Evolutionary conservation across 495 filamentous ascomycete species (phyloP).

Genomic region (Tuber umbilicatum): DNA sequence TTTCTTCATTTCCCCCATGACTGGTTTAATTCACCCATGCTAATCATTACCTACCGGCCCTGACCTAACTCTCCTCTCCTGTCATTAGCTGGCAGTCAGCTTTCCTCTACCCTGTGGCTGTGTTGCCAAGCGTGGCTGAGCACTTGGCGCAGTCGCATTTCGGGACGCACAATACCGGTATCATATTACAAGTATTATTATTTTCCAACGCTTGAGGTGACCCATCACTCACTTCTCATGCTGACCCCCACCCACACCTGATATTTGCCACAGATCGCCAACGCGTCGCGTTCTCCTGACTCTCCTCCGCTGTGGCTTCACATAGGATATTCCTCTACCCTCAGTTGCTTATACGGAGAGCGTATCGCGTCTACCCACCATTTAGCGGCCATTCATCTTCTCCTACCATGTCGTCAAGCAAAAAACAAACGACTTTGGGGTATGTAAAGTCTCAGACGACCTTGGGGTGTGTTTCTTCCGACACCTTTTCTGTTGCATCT

Average conservation of each 20-base stretch:
- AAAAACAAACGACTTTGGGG: conserved; percentile 85
- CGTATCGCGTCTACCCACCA: not conserved
- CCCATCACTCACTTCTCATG: not conserved
- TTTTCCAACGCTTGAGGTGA: not conserved
- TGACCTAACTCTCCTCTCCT: not conserved
- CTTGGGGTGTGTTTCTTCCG: conserved; percentile 61
- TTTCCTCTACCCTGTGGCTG: not conserved
- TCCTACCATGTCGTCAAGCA: conserved; percentile 28
- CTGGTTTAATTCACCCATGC: not conserved
- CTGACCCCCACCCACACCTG: not conserved
- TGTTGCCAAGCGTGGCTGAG: not conserved
- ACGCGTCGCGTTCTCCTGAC: not conserved
- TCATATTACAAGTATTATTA: not conserved
- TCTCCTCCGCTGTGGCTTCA: conserved; percentile 22
- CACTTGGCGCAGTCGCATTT: not conserved
- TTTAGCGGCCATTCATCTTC: not conserved
- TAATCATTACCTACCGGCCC: not conserved
- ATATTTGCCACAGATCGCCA: not conserved
- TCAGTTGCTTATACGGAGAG: not conserved
- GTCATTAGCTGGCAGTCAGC: not conserved
- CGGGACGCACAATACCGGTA: too few species aligned
- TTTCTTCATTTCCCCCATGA: not conserved
- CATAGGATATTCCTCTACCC: conserved; percentile 13
- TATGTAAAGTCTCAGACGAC: conserved; percentile 81
- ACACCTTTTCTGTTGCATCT: conserved; percentile 19